Base-by-base conservation (phyloP, 306 rosid species). In the Cicer yamashitae region DNA sequence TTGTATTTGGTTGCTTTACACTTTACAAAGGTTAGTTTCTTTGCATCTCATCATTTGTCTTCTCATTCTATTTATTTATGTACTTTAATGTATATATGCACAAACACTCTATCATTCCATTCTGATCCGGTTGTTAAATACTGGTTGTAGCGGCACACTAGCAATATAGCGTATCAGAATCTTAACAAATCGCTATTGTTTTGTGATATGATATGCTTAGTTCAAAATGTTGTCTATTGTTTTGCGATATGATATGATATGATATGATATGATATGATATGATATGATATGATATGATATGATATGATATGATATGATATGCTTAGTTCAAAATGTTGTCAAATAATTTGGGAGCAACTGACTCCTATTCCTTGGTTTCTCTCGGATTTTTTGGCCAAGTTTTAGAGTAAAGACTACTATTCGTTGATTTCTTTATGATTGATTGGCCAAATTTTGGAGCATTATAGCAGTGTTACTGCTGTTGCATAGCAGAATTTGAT, bases 11-110 rank as follows among this genome's bases (percentile, higher is more conserved):
- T 82, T 87, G 93, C 82, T 80, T 89, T 45, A 82, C 85, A 44
- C 81, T 90, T 70, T 86, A 81, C 75, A 89, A 72, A 90, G 97
- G 98, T 91, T 71, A 22, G 94, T 77, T 43, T 74, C 65, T 60
- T 57, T 58, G 9, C 8, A 10, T 58, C 41, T 58, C 10, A 7
- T 22, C 10, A 20, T 3, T 57, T 57, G 0, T 62, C 20, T 51
- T 51, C 22, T 51, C 25, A 53, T 53, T 40, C 12, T 18, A 15
- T 64, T 10, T 64, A 8, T 43, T 43, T 18, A 0, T 43, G 34
- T 17, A 59, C 40, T 22, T 59, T 59, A 25, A 58, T 58, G 17
- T 30, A 40, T 40, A 30, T 59, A 12, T 30, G 17, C 18, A 4
- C 18, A 6, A 13, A 6, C 2, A 50, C 56, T 50, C 14, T n/a